Conservation (phyloP, 2,329 filamentous ascomycete species). For the Colletotrichum melonis region DNA sequence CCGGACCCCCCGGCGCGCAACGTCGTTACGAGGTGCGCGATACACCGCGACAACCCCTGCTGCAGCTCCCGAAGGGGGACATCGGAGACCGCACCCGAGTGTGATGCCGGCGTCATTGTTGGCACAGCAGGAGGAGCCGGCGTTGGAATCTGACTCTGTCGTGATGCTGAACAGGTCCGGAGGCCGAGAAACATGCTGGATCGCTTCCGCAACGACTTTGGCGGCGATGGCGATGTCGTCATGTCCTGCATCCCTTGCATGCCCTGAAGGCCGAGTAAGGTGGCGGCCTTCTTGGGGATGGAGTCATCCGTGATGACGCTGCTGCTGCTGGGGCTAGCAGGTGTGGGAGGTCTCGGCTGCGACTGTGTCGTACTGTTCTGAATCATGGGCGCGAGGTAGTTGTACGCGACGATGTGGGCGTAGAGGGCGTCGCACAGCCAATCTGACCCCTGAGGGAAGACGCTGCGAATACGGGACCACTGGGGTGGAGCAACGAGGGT, state of each 20-base stretch:
- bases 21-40: slow-evolving; percentile 62
- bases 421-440: slow-evolving; percentile 70
- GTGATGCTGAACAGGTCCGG: slow-evolving; percentile 12
- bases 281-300: slow-evolving; percentile 65
- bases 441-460: slow-evolving; percentile 64
- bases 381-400: slow-evolving; percentile 59
- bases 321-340: slow-evolving; percentile 22
- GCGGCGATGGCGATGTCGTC: slow-evolving; percentile 28
- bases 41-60: slow-evolving; percentile 61
- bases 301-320: slow-evolving; percentile 38
- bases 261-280: slow-evolving; percentile 58
- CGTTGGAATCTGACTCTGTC: slow-evolving; percentile 8
- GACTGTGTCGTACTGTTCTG: background rate
- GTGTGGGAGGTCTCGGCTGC: slow-evolving; percentile 11
- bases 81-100: slow-evolving; percentile 37
- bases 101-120: background rate
- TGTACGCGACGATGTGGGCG: slow-evolving; percentile 69
- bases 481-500: slow-evolving; percentile 39
- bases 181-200: slow-evolving; percentile 28
- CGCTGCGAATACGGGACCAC: slow-evolving; percentile 60
- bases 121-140: slow-evolving; percentile 17
- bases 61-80: slow-evolving; percentile 57
- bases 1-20: slow-evolving; percentile 43
- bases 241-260: slow-evolving; percentile 23
- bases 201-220: slow-evolving; percentile 38